Base-by-base conservation (phyloP, 495 filamentous ascomycete species). In the Annulohypoxylon moriforme region DNA sequence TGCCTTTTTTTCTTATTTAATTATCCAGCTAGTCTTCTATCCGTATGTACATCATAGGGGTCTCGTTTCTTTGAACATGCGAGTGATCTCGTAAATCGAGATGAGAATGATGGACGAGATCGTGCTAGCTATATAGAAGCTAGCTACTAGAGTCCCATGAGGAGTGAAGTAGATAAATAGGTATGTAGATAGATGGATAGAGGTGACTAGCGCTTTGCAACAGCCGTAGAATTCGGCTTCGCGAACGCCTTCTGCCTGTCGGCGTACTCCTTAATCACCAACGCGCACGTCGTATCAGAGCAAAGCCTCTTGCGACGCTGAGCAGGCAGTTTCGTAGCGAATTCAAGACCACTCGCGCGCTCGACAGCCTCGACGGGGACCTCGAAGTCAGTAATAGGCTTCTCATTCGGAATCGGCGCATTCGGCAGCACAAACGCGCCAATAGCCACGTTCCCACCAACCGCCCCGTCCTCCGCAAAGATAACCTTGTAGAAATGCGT, bases 401-500 rank as follows among this genome's bases (percentile, higher is more conserved):
- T 97, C 34, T 90, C 87, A 72, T 97, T 98, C 22, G 90, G 81
- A 75, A 99, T 98, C n/a, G 79, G 83, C 13, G 93, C 94, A 77
- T 99, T 99, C 8, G 96, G 96, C 74, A 99, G 83, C 55, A 99
- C 96, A 76, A 99, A 99, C 2, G 96, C 96, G 20, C 93, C 96
- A 7, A 99, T 79, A 2, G 94, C 93, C 2, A 99, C 96, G 62
- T 91, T 91, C 4, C 94, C 92, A 7, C 86, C 87, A 1, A 82
- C 81, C 13, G 79, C 85, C 1, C 92, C 92, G 73, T 97, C 93
- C 80, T 98, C 96, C 4, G 92, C 96, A 74, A 96, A 96, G 59
- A 99, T 93, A 56, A 99, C 93, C 83, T 99, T 99, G 84, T 96
- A 99, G 84, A 99, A 99, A 78, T 99, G 96, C 24, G 96, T 99